A percentile compares a stretch with the other conserved stretches of the same genome.
These are phyloP conservation scores for Avena sativa DNA, from an alignment of 176 grass and related monocot genomes.

Conservation along the genomic window DNA sequence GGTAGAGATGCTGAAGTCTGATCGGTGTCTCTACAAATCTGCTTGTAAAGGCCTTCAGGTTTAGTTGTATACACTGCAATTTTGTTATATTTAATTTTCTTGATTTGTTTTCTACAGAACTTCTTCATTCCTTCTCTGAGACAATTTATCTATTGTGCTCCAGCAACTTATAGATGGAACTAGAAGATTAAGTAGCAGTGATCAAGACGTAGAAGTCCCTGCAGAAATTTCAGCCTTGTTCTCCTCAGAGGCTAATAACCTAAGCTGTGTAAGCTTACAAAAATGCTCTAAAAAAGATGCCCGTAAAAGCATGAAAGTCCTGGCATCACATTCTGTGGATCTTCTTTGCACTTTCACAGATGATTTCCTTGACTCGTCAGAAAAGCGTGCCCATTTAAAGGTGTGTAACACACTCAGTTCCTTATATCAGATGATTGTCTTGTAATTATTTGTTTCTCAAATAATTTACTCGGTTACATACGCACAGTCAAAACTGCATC, in stretches of 20 bases:
- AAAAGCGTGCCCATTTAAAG: slow-evolving; percentile 83
- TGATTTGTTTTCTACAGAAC: slow-evolving; percentile 15
- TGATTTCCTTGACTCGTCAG: slow-evolving; percentile 66
- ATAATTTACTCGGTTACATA: background rate
- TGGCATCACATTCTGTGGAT: slow-evolving; percentile 67
- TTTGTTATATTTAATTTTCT: slow-evolving; percentile 33
- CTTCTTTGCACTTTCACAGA: slow-evolving; percentile 72
- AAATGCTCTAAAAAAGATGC: slow-evolving; percentile 72
- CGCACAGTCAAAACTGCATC: background rate
- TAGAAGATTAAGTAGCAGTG: slow-evolving; percentile 52
- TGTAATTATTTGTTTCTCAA: slow-evolving; percentile 31
- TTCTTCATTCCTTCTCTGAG: slow-evolving; percentile 41
- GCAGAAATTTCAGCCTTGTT: slow-evolving; percentile 50
- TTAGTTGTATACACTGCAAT: slow-evolving; percentile 35
- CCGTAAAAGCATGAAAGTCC: slow-evolving; percentile 67
- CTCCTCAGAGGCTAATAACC: slow-evolving; percentile 44
- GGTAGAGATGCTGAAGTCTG: slow-evolving; percentile 55
- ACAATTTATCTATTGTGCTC: slow-evolving; percentile 36
- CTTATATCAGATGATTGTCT: slow-evolving; percentile 28
- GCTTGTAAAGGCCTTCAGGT: slow-evolving; percentile 83
- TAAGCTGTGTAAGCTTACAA: slow-evolving; percentile 42
- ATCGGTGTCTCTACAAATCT: slow-evolving; percentile 62
- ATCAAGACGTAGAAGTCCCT: slow-evolving; percentile 55
- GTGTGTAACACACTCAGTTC: slow-evolving; percentile 47
- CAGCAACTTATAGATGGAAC: slow-evolving; percentile 86